Percentiles rank a stretch among this genome's conserved stretches.
Conservation (phyloP, 2,329 filamentous ascomycete genomes). For the Claviceps maximensis region DNA sequence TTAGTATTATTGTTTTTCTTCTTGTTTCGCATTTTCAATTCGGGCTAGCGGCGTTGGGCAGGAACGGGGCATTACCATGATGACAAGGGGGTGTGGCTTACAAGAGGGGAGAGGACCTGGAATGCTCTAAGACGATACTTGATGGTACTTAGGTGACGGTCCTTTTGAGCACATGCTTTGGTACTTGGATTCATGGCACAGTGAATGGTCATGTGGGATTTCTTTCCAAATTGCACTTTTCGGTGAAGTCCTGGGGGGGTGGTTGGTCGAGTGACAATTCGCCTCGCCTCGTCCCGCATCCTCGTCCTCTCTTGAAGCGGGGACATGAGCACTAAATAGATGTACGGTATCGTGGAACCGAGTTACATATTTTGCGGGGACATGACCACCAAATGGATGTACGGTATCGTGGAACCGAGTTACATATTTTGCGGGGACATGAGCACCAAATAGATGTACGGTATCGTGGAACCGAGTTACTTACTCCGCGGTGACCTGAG, state of each 20-base stretch:
- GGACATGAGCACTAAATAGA: too few species aligned
- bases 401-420: too few species aligned
- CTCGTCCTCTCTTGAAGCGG: neutral
- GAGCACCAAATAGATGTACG: too few species aligned
- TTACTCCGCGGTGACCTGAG: too few species aligned
- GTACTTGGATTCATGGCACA: neutral
- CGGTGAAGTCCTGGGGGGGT: neutral
- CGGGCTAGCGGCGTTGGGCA: neutral
- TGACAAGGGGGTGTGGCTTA: neutral
- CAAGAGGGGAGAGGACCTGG: too few species aligned
- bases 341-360: too few species aligned
- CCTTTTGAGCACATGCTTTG: neutral
- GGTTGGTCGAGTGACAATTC: neutral
- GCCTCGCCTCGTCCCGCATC: too few species aligned
- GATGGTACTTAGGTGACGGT: neutral
- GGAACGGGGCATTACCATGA: neutral
- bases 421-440: too few species aligned
- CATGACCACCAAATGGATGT: too few species aligned
- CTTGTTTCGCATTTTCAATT: neutral
- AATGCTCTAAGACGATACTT: too few species aligned
- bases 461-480: too few species aligned
- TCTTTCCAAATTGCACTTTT: neutral
- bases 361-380: too few species aligned
- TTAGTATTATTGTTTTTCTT: neutral
- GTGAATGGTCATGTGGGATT: neutral